Conservation (phyloP, 2,329 filamentous ascomycete genomes). For the Chalaropsis thielavioides region DNA sequence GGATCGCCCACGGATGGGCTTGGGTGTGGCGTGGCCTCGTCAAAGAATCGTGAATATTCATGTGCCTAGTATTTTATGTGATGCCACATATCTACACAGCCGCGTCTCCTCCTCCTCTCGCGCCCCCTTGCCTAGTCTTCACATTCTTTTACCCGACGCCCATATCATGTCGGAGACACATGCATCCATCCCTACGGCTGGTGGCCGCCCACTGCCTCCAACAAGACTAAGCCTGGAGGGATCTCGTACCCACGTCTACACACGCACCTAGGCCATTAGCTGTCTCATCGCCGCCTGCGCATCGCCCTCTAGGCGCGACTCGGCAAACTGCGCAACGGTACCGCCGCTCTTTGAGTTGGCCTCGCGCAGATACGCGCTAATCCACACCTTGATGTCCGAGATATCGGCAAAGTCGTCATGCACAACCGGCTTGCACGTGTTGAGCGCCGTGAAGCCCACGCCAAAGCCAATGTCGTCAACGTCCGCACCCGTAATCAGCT, state of each 20-base stretch:
- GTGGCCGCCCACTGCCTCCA: not conserved
- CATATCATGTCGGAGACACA: too few species aligned
- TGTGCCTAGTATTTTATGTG: constrained; percentile 4
- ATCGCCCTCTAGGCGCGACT: constrained; percentile 53
- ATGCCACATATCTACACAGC: not conserved
- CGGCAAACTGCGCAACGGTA: constrained; percentile 54
- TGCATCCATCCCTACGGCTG: too few species aligned
- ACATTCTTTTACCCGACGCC: not conserved
- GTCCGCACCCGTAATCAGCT: constrained; percentile 72
- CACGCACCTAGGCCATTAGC: constrained; percentile 8
- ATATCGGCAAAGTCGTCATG: constrained; percentile 80
- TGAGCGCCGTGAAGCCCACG: constrained; percentile 83
- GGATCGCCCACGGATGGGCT: too few species aligned
- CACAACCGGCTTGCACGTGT: constrained; percentile 64
- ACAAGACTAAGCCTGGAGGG: not conserved
- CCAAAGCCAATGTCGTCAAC: constrained; percentile 93
- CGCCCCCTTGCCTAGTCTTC: not conserved
- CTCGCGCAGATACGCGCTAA: constrained; percentile 59
- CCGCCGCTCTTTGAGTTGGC: constrained; percentile 63
- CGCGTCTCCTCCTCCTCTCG: not conserved
- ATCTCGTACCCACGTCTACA: not conserved
- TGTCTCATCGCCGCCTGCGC: constrained; percentile 13
- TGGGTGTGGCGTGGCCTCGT: not conserved
- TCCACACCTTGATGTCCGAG: constrained; percentile 70
- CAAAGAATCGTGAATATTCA: not conserved